Percentiles rank a stretch among this genome's conserved stretches.
Evolutionary conservation across 164 flowering plant genomes (phyloP).

Genomic region (Protea cynaroides): DNA sequence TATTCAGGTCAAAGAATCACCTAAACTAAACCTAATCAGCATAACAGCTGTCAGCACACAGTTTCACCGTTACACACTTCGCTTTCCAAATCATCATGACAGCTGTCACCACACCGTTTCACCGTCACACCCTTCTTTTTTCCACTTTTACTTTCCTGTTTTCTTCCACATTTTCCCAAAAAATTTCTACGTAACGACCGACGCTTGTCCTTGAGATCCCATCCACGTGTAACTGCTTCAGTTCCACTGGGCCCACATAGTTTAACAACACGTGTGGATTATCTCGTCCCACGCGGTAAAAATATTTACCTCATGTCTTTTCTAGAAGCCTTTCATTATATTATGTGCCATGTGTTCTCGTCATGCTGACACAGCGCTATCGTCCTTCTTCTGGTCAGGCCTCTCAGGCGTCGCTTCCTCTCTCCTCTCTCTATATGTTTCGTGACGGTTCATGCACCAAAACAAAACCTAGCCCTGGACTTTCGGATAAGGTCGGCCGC

Average conservation of each 20-base stretch:
- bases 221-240: too few species aligned
- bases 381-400: too few species aligned
- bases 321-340: slow-evolving; percentile 8
- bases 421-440: slow-evolving; percentile 5
- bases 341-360: too few species aligned
- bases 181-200: not conserved
- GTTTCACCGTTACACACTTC: too few species aligned
- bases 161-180: not conserved
- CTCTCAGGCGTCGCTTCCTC: too few species aligned
- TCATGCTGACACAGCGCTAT: too few species aligned
- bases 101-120: not conserved
- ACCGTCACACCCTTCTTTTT: not conserved
- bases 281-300: not conserved
- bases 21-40: too few species aligned
- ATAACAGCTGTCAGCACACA: too few species aligned
- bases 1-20: too few species aligned
- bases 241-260: not conserved
- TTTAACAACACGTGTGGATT: not conserved
- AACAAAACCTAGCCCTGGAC: not conserved
- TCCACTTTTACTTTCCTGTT: not conserved
- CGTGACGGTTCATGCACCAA: slow-evolving; percentile 29
- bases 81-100: too few species aligned
- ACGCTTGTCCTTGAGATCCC: not conserved
- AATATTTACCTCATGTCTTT: too few species aligned
- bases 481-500: slow-evolving; percentile 31